Evolutionary conservation across 1,284 basidiomycete species (phyloP), one percentile per base, ranked within the genome.

Genomic region (Bondarzewia mesenterica): DNA sequence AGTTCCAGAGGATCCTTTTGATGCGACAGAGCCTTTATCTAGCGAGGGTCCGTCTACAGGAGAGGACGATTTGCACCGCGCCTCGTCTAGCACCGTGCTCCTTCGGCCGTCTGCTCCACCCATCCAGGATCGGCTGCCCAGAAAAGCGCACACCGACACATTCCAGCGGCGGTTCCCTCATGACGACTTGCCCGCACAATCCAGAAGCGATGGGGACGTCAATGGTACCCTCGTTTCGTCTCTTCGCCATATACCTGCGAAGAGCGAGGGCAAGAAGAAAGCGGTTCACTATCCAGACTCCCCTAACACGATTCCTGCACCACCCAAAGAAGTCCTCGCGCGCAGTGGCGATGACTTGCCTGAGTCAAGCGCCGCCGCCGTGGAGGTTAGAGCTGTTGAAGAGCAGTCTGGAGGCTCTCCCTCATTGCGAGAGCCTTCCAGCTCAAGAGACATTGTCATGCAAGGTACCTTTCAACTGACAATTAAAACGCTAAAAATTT

Each of bases 351-450:
- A 60, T 35, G 72, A 73, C 2, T 65, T 82, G 2, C 68, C 74
- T 21, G 75, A 67, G 27, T 82, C 80, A 0, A 87, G 83, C 57
- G 80, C 82, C 6, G 80, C 75, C 23, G 79, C n/a, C n/a, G n/a
- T n/a, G n/a, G n/a, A n/a, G n/a, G n/a, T n/a, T n/a, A n/a, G n/a
- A n/a, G n/a, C 78, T 1, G 73, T 73, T 42, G 60, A 61, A 21
- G 41, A 42, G 4, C 25, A 40, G 16, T 10, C 38, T 3, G 12
- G 20, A 5, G 7, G 21, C 15, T 35, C 44, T 25, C 20, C 43
- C n/a, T 6, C 21, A 23, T 12, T 35, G 8, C 41, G 37, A 14
- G 48, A 47, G n/a, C 45, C 44, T 1, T 46, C 54, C 42, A 55
- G 59, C 47, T 70, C 67, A 65, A 74, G 60, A 16, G 73, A 78